Evolutionary conservation across 2,329 filamentous ascomycete species (phyloP).

Genomic region (Clarireedia paspali): DNA sequence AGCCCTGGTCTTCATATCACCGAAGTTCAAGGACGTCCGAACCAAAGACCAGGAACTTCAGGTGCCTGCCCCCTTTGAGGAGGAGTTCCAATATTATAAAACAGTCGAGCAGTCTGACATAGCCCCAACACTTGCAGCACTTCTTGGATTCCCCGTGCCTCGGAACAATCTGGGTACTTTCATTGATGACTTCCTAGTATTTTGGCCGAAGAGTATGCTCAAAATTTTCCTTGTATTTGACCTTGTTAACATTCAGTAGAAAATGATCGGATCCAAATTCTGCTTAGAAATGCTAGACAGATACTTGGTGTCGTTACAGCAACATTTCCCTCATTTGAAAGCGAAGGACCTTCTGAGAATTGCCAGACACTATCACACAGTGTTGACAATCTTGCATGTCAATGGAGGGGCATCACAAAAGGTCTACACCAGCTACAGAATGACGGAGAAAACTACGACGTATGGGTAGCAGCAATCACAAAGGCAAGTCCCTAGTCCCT

Average conservation of each 20-base stretch:
- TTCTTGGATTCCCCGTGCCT: constrained; percentile 82
- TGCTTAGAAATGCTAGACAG: constrained; percentile 73
- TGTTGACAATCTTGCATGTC: constrained; percentile 57
- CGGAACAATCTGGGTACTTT: constrained; percentile 86
- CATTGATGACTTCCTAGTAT: constrained; percentile 66
- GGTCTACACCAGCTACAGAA: constrained; percentile 12
- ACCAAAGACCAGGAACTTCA: constrained; percentile 37
- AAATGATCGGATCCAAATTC: constrained; percentile 55
- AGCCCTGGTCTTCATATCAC: constrained; percentile 83
- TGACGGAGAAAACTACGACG: constrained; percentile 28
- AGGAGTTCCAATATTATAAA: constrained; percentile 77
- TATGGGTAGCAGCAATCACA: constrained; percentile 38
- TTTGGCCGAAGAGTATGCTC: constrained; percentile 61
- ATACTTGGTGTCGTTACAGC: constrained; percentile 70
- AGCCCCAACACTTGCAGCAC: constrained; percentile 76
- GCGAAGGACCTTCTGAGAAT: constrained; percentile 19
- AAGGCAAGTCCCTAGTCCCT: constrained; percentile 28
- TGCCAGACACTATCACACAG: constrained; percentile 18
- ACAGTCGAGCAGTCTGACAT: constrained; percentile 92
- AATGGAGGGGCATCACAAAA: constrained; percentile 47
- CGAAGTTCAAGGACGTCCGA: constrained; percentile 70
- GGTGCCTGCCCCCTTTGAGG: constrained; percentile 50
- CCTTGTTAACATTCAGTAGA: constrained; percentile 23
- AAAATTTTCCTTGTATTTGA: background rate
- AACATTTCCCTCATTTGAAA: constrained; percentile 53